Conservation (phyloP, 768 basidiomycete genomes). For the Phanerochaete carnosa region DNA sequence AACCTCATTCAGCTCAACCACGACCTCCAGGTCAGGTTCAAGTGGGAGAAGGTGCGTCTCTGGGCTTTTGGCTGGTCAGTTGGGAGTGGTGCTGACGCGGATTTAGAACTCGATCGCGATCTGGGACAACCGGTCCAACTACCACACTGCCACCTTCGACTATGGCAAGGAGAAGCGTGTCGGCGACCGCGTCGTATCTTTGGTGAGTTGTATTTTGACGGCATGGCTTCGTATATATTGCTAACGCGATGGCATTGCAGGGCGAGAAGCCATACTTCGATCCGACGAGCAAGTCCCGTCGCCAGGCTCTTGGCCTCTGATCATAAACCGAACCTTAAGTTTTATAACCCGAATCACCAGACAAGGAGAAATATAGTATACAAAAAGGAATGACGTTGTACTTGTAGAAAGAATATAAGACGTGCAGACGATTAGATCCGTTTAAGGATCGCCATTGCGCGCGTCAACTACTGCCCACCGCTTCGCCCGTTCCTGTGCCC, state of each 20-base stretch:
- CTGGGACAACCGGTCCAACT: constrained; percentile 30
- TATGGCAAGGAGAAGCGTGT: constrained; percentile 26
- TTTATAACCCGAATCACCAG: neutral
- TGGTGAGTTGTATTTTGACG: constrained; percentile 7
- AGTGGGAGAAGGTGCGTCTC: constrained; percentile 27
- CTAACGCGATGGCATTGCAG: neutral
- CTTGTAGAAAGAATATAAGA: neutral
- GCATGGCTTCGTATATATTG: neutral
- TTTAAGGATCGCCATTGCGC: neutral
- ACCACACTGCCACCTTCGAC: constrained; percentile 35
- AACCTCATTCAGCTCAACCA: constrained; percentile 19
- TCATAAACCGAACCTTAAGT: neutral
- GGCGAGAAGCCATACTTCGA: constrained; percentile 37
- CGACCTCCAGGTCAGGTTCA: constrained; percentile 34
- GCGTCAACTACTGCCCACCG: neutral
- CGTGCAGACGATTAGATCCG: neutral
- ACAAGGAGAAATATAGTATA: neutral
- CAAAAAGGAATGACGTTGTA: neutral
- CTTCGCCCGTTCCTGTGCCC: neutral
- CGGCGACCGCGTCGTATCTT: constrained; percentile 32
- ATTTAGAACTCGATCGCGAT: constrained; percentile 8
- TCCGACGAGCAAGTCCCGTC: constrained; percentile 14
- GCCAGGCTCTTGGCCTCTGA: constrained; percentile 17
- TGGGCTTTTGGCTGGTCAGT: constrained; percentile 14
- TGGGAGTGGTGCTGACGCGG: neutral